Percentiles rank a stretch among this genome's conserved stretches.
Conservation (phyloP, 2,329 filamentous ascomycete species). For the Penicillium hordei region DNA sequence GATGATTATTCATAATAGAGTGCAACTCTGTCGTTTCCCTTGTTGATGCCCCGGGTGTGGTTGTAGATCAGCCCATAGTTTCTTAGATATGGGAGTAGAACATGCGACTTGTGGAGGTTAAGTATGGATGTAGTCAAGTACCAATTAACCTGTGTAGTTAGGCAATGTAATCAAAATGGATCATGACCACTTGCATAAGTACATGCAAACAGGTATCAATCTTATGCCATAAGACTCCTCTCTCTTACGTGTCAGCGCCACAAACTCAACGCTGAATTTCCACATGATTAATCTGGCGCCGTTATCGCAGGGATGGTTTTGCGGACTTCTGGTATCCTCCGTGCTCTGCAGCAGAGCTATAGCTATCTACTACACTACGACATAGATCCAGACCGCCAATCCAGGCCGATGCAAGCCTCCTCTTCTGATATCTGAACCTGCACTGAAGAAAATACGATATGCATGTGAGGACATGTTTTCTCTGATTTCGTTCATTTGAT, state of each 20-base stretch:
- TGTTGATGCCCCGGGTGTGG: not conserved
- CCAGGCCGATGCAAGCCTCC: constrained; percentile 13
- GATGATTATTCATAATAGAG: not conserved
- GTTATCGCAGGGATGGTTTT: constrained; percentile 17
- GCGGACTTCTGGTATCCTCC: constrained; percentile 4
- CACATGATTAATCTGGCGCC: constrained; percentile 17
- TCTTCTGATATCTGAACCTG: constrained; percentile 7
- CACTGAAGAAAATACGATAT: constrained; percentile 4
- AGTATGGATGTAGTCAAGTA: not conserved
- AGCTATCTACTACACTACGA: not conserved
- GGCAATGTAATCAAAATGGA: not conserved
- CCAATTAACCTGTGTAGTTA: not conserved
- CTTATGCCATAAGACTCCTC: constrained; percentile 1
- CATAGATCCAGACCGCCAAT: constrained; percentile 23
- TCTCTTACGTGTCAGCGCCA: constrained; percentile 29
- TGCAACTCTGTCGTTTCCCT: not conserved
- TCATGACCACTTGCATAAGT: constrained; percentile 1
- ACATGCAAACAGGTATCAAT: constrained; percentile 1
- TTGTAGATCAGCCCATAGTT: not conserved
- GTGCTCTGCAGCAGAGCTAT: constrained; percentile 9
- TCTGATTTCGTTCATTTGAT: constrained; percentile 12
- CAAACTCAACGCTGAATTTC: constrained; percentile 13
- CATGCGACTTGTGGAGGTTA: not conserved
- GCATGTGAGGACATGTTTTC: constrained; percentile 4
- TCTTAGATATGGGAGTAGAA: not conserved